Conservation (phyloP, 768 basidiomycete genomes). For the Gelatoporia subvermispora region DNA sequence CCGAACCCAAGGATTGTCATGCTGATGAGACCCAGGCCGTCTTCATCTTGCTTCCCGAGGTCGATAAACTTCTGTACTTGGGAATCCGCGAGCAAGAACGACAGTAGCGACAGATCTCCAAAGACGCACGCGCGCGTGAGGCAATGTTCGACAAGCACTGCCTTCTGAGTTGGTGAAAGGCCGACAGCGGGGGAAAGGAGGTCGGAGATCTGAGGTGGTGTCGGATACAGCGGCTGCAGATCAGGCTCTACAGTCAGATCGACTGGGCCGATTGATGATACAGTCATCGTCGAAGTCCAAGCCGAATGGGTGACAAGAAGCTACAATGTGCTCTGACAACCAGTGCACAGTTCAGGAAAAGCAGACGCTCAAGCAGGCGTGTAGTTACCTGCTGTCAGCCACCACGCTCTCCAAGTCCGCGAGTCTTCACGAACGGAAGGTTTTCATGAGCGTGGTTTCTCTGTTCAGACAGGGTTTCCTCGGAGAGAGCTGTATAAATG, state of each 20-base stretch:
- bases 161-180: conserved; percentile 62
- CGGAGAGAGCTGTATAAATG: too few relatives aligned
- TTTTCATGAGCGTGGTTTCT: too few relatives aligned
- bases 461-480: too few relatives aligned
- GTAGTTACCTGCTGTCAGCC: not conserved
- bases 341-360: not conserved
- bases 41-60: conserved; percentile 72
- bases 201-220: conserved; percentile 52
- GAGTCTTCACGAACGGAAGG: not conserved
- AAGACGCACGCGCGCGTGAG: conserved; percentile 73
- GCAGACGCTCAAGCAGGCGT: not conserved
- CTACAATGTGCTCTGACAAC: not conserved
- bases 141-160: conserved; percentile 68
- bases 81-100: conserved; percentile 65
- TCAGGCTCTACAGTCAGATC: conserved; percentile 75
- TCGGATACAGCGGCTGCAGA: conserved; percentile 74
- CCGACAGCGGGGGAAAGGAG: conserved; percentile 66
- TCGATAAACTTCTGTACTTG: conserved; percentile 66
- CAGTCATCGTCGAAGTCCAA: conserved; percentile 22
- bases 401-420: not conserved
- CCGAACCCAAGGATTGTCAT: conserved; percentile 78
- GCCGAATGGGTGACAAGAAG: not conserved
- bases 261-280: conserved; percentile 29
- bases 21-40: conserved; percentile 78
- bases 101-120: conserved; percentile 67